A percentile compares a stretch with the other conserved stretches of the same genome.
These are phyloP conservation scores for Posidonia oceanica DNA, from an alignment of 116 monocot genomes.

Conservation along the genomic window DNA sequence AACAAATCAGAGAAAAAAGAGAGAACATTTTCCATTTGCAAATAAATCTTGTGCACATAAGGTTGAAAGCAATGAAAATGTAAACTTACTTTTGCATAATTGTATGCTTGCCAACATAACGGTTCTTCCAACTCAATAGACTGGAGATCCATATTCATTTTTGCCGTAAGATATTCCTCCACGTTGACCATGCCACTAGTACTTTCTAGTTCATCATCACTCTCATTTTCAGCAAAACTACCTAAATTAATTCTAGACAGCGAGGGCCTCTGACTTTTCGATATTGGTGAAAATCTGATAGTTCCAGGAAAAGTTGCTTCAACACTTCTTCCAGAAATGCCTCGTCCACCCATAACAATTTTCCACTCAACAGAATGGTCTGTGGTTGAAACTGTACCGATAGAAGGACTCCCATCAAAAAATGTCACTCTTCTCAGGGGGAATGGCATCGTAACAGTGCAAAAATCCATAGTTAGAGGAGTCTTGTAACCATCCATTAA, in stretches of 20 bases:
- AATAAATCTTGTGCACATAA: background rate
- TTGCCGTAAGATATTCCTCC: conserved; percentile 66
- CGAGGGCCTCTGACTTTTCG: conserved; percentile 27
- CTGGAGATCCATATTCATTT: conserved; percentile 74
- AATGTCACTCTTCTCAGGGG: conserved; percentile 63
- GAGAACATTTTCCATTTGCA: too few species aligned
- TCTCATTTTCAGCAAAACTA: conserved; percentile 52
- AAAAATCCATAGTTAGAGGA: conserved; percentile 84
- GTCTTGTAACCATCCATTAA: conserved; percentile 93
- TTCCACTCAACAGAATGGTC: conserved; percentile 94
- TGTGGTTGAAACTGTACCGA: conserved; percentile 67
- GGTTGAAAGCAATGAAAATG: background rate
- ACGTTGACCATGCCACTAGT: conserved; percentile 43
- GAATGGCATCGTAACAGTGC: conserved; percentile 82
- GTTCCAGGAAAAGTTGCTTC: conserved; percentile 95
- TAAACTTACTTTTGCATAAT: conserved; percentile 77
- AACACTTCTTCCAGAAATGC: conserved; percentile 67
- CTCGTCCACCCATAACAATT: conserved; percentile 67
- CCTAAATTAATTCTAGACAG: conserved; percentile 24
- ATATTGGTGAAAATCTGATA: conserved; percentile 54
- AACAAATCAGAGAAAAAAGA: too few species aligned
- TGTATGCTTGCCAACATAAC: conserved; percentile 96
- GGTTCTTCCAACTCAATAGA: conserved; percentile 85
- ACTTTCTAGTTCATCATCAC: conserved; percentile 62
- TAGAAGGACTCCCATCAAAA: conserved; percentile 88